These are phyloP conservation scores for Cicer pinnatifidum DNA, from an alignment of 306 rosid species.

Conservation along the genomic window DNA sequence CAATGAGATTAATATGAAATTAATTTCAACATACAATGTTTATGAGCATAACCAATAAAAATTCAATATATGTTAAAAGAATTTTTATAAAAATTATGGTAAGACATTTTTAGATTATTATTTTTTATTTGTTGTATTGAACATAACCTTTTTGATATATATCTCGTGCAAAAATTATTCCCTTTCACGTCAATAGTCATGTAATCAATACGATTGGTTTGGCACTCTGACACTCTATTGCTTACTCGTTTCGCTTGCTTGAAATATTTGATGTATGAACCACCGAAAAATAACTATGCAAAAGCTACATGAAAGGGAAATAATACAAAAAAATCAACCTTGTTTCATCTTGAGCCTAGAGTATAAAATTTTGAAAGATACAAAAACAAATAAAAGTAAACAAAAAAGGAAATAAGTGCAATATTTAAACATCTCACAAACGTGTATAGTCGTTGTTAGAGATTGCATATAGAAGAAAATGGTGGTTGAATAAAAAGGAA, in stretches of 20 bases:
- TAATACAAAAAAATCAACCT: slow-evolving; percentile 19
- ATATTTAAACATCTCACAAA: slow-evolving; percentile 28
- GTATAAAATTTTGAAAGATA: background rate
- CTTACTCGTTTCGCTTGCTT: slow-evolving; percentile 37
- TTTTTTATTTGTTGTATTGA: background rate
- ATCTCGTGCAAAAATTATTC: background rate
- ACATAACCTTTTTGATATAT: background rate
- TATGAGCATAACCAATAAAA: background rate
- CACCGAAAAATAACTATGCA: background rate
- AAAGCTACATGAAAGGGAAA: slow-evolving; percentile 11
- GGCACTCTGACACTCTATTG: slow-evolving; percentile 32
- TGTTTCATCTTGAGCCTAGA: background rate
- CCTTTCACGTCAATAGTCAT: slow-evolving; percentile 29
- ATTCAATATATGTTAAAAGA: background rate
- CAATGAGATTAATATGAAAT: background rate
- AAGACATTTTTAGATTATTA: background rate
- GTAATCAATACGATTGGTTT: slow-evolving; percentile 20
- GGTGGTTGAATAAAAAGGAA: slow-evolving; percentile 54
- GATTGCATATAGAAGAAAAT: slow-evolving; percentile 37
- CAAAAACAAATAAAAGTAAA: slow-evolving; percentile 9
- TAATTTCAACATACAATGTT: background rate
- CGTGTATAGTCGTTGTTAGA: slow-evolving; percentile 36
- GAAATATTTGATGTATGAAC: slow-evolving; percentile 11
- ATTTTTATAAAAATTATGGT: background rate
- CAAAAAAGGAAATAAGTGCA: slow-evolving; percentile 29